Percentiles rank a stretch among this genome's conserved stretches.
phyloP scores from a whole-genome alignment of 2,329 filamentous ascomycete genomes.

The Biscogniauxia marginata region DNA sequence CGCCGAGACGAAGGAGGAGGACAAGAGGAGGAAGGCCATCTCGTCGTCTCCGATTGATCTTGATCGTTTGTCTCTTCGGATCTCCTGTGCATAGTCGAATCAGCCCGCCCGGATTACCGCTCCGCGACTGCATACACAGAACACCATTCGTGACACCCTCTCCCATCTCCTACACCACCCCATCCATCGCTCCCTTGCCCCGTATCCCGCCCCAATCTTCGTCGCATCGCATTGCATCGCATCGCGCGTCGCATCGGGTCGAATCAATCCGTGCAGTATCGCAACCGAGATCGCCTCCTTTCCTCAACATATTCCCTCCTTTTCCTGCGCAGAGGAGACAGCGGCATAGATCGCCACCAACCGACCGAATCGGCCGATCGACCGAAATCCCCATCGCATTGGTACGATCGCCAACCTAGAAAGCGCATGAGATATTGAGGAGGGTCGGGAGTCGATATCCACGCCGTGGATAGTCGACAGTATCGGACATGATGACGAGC shows the following conservation, averaged over 20 bases:
- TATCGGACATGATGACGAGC: slow-evolving; percentile 65
- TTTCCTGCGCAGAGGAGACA: neutral
- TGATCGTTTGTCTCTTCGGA: neutral
- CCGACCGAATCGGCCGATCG: slow-evolving; percentile 8
- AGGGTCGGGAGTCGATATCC: slow-evolving; percentile 54
- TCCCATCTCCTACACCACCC: neutral
- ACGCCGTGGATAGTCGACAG: slow-evolving; percentile 56
- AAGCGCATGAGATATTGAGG: slow-evolving; percentile 48
- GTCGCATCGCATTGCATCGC: neutral
- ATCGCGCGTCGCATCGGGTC: neutral
- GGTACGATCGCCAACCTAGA: neutral
- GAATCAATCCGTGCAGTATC: neutral
- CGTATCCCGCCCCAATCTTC: neutral
- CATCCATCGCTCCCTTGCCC: neutral
- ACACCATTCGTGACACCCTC: neutral
- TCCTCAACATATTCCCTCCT: neutral
- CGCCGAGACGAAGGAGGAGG: neutral
- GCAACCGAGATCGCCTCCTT: neutral
- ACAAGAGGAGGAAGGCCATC: neutral
- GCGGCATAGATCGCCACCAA: neutral
- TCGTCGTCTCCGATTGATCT: neutral
- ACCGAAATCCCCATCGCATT: slow-evolving; percentile 12
- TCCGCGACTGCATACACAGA: neutral
- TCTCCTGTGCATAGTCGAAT: neutral
- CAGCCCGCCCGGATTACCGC: neutral